Conservation (phyloP, 2,329 filamentous ascomycete species). For the Cladosporium sp. region DNA sequence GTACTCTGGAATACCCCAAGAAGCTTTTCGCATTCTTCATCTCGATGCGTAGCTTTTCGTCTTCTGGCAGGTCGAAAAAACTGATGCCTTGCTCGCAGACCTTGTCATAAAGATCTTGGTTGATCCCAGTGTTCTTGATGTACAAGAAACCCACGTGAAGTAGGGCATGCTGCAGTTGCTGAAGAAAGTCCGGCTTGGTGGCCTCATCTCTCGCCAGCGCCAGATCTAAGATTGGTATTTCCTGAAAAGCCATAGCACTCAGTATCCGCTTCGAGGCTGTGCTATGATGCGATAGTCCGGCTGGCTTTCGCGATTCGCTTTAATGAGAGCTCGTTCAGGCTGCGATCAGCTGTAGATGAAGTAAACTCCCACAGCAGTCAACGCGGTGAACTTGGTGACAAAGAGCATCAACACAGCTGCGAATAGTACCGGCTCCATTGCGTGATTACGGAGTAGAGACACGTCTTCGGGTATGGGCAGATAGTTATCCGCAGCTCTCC, state of each 20-base stretch:
- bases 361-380: constrained; percentile 16
- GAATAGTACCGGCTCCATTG: constrained; percentile 18
- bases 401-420: constrained; percentile 17
- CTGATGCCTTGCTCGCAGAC: constrained; percentile 65
- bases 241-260: constrained; percentile 52
- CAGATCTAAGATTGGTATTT: constrained; percentile 74
- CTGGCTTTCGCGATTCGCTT: neutral
- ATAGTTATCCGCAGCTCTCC: neutral
- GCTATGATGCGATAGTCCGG: neutral
- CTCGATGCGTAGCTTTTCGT: constrained; percentile 65
- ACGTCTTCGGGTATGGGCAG: neutral
- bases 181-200: constrained; percentile 69
- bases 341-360: constrained; percentile 13
- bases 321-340: neutral
- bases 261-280: constrained; percentile 4
- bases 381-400: constrained; percentile 16
- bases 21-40: constrained; percentile 46
- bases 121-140: constrained; percentile 72
- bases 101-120: constrained; percentile 58
- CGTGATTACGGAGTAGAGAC: constrained; percentile 2
- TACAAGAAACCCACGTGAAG: constrained; percentile 89
- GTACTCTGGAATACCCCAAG: constrained; percentile 44
- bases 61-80: constrained; percentile 72
- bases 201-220: constrained; percentile 58
- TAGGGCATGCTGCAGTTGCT: constrained; percentile 67